phyloP scores from a whole-genome alignment of 306 rosid species.

The Vigna mungo region DNA sequence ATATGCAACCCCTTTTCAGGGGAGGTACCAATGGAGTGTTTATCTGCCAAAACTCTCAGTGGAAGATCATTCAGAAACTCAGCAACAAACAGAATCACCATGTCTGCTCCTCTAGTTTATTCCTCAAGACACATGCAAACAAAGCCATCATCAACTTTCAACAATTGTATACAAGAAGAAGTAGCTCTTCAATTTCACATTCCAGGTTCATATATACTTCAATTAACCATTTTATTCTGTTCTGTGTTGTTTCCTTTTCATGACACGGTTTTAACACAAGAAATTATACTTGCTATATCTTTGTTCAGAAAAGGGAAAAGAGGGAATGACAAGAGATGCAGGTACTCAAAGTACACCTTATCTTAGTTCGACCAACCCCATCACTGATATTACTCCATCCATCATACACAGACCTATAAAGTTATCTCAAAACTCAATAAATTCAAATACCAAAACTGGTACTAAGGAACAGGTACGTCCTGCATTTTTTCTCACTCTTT shows the following conservation, averaged over 20 bases:
- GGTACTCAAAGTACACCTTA: conserved; percentile 82
- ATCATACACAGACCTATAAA: conserved; percentile 61
- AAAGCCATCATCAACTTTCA: conserved; percentile 54
- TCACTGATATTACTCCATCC: conserved; percentile 72
- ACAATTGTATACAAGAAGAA: conserved; percentile 50
- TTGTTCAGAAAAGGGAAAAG: conserved; percentile 59
- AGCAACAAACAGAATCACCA: conserved; percentile 65
- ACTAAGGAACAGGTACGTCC: conserved; percentile 62
- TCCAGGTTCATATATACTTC: conserved; percentile 62
- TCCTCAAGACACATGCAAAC: conserved; percentile 59
- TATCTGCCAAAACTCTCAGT: conserved; percentile 89
- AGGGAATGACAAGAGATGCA: conserved; percentile 74
- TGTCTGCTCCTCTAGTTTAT: conserved; percentile 77
- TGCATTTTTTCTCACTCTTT: background rate
- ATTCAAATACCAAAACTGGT: conserved; percentile 56
- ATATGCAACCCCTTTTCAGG: conserved; percentile 96
- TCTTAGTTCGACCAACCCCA: conserved; percentile 67
- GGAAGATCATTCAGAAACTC: conserved; percentile 78
- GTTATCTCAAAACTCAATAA: conserved; percentile 56
- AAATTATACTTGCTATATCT: background rate
- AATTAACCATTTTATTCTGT: background rate
- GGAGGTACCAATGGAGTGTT: conserved; percentile 91
- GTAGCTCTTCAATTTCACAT: conserved; percentile 53
- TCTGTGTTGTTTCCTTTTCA: background rate
- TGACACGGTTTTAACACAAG: background rate